A percentile compares a stretch with the other conserved stretches of the same genome.
These are phyloP conservation scores for Metschnikowia lunata DNA, from an alignment of 805 yeast genomes.

Conservation along the genomic window DNA sequence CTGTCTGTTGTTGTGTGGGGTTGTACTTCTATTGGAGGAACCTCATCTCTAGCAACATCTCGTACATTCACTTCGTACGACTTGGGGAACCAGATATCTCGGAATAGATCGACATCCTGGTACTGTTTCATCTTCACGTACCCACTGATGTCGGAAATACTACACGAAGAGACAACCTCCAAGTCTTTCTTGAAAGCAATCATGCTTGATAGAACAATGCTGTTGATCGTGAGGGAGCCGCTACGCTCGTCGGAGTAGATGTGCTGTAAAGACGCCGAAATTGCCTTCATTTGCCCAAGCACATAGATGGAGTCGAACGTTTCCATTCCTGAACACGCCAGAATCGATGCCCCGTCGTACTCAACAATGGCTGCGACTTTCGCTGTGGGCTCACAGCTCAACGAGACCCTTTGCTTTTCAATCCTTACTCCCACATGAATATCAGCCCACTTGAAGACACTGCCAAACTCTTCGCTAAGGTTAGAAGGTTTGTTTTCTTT, in stretches of 20 bases:
- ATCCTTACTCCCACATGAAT: conserved; percentile 59
- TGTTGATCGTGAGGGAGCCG: conserved; percentile 54
- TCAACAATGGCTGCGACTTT: conserved; percentile 85
- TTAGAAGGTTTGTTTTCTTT: background rate
- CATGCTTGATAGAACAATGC: conserved; percentile 46
- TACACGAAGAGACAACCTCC: conserved; percentile 47
- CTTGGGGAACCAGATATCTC: conserved; percentile 72
- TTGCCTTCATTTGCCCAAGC: conserved; percentile 43
- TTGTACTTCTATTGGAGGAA: background rate
- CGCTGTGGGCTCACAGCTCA: conserved; percentile 93
- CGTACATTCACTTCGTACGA: background rate
- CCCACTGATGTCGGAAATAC: conserved; percentile 51
- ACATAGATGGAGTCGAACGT: conserved; percentile 9
- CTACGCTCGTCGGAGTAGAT: conserved; percentile 86
- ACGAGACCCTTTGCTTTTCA: conserved; percentile 66
- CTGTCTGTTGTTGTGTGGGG: conserved; percentile 8
- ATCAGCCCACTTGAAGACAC: conserved; percentile 51
- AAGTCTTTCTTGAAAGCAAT: conserved; percentile 40
- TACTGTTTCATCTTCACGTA: conserved; percentile 77
- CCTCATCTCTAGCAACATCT: background rate
- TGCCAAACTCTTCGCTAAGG: conserved; percentile 31
- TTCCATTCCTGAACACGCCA: conserved; percentile 44
- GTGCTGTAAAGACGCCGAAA: conserved; percentile 78
- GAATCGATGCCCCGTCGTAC: conserved; percentile 60
- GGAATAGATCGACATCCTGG: conserved; percentile 79